These are phyloP conservation scores for Aspergillus udagawae DNA, from an alignment of 2,329 filamentous ascomycete species.

Conservation along the genomic window DNA sequence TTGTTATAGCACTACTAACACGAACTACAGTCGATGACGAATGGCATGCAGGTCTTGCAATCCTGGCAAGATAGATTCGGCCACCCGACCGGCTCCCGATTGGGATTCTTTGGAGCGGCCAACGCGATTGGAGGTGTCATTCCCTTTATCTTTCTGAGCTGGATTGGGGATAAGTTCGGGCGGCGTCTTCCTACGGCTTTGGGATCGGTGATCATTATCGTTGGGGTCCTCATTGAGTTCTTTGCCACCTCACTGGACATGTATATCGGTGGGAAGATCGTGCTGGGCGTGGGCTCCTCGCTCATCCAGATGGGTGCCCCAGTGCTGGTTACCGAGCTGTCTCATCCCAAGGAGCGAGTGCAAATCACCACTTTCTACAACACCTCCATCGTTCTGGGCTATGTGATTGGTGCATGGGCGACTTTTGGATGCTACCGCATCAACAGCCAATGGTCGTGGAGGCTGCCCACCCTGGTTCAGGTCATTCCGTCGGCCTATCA, in stretches of 20 bases:
- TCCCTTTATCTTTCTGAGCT: conserved; percentile 19
- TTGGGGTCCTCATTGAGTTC: conserved; percentile 25
- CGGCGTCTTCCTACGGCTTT: conserved; percentile 19
- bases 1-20: conserved; percentile 15
- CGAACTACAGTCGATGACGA: conserved; percentile 42
- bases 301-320: conserved; percentile 41
- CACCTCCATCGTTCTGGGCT: conserved; percentile 40
- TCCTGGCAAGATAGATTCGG: conserved; percentile 38
- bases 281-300: conserved; percentile 21
- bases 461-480: conserved; percentile 53
- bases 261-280: conserved; percentile 22
- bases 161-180: conserved; percentile 20
- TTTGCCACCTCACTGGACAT: conserved; percentile 22
- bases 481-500: conserved; percentile 40
- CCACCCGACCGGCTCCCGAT: conserved; percentile 18
- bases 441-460: conserved; percentile 46
- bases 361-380: conserved; percentile 40
- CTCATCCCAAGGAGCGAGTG: conserved; percentile 40
- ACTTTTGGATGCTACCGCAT: conserved; percentile 32
- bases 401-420: conserved; percentile 37
- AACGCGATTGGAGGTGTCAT: conserved; percentile 21
- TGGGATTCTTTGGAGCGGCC: conserved; percentile 21
- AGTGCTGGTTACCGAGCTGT: conserved; percentile 42
- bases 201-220: conserved; percentile 34
- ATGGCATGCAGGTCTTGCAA: conserved; percentile 44